phyloP scores from a whole-genome alignment of 805 yeast genomes.

The Candida germanica region DNA sequence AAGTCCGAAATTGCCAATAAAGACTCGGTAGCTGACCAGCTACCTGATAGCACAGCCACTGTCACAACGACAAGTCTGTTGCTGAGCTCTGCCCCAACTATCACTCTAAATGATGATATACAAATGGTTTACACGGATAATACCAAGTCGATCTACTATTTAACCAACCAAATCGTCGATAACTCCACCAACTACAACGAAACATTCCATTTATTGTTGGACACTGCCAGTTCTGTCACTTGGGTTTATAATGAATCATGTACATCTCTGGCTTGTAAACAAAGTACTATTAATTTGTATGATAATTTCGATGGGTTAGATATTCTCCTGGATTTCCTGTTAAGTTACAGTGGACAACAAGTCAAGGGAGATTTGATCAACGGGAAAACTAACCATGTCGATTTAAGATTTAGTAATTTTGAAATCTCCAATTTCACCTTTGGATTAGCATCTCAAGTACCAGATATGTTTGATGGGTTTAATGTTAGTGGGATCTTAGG shows the following conservation, averaged over 20 bases:
- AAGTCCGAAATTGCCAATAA: not conserved
- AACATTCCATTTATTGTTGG: constrained; percentile 52
- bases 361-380: constrained; percentile 49
- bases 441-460: constrained; percentile 54
- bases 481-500: constrained; percentile 62
- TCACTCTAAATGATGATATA: constrained; percentile 12
- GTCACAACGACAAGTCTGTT: constrained; percentile 11
- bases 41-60: constrained; percentile 9
- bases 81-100: constrained; percentile 15
- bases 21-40: constrained; percentile 2
- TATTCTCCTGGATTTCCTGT: constrained; percentile 36
- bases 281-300: constrained; percentile 23
- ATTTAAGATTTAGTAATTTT: constrained; percentile 29
- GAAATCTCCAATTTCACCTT: constrained; percentile 40
- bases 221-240: constrained; percentile 62
- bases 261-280: constrained; percentile 39
- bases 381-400: constrained; percentile 25
- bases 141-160: constrained; percentile 19
- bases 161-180: constrained; percentile 18
- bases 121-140: constrained; percentile 21
- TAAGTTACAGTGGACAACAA: constrained; percentile 52
- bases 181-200: constrained; percentile 21
- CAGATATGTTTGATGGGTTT: constrained; percentile 50
- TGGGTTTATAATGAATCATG: constrained; percentile 62
- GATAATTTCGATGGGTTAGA: constrained; percentile 15